Evolutionary conservation across 2,329 filamentous ascomycete genomes (phyloP).

Genomic region (Drechmeria coniospora): DNA sequence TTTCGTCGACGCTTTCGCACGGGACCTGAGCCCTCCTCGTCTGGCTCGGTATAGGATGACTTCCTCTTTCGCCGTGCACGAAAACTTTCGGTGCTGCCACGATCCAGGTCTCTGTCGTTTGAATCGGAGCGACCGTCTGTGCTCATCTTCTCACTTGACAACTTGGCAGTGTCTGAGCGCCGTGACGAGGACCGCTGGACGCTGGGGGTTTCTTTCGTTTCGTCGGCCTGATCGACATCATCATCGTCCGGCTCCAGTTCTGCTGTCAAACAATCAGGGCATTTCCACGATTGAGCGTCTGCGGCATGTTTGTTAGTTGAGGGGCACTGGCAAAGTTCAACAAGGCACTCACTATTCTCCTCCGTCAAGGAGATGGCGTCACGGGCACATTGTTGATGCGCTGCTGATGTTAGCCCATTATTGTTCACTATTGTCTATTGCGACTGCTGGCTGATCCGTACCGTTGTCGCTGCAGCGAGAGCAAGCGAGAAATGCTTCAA

Average conservation of each 20-base stretch:
- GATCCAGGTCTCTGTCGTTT: slow-evolving; percentile 54
- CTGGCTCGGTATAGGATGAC: slow-evolving; percentile 52
- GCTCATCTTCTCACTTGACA: slow-evolving; percentile 33
- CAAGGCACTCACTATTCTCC: slow-evolving; percentile 13
- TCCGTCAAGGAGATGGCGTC: slow-evolving; percentile 33
- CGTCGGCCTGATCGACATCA: slow-evolving; percentile 13
- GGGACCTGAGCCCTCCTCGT: slow-evolving; percentile 37
- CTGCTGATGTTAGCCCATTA: slow-evolving; percentile 38
- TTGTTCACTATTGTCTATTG: not conserved
- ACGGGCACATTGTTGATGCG: slow-evolving; percentile 80
- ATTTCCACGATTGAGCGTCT: slow-evolving; percentile 34
- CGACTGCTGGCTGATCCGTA: slow-evolving; percentile 43
- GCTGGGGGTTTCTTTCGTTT: slow-evolving; percentile 9
- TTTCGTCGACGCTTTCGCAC: slow-evolving; percentile 39
- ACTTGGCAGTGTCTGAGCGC: slow-evolving; percentile 15
- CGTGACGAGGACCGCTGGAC: slow-evolving; percentile 11
- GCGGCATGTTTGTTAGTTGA: slow-evolving; percentile 9
- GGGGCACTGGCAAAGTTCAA: not conserved
- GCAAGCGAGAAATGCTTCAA: slow-evolving; percentile 65
- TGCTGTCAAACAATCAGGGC: slow-evolving; percentile 29
- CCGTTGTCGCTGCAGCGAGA: slow-evolving; percentile 66
- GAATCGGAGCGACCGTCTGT: slow-evolving; percentile 49
- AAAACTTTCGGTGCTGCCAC: slow-evolving; percentile 60
- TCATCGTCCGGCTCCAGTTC: slow-evolving; percentile 16
- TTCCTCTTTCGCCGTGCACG: slow-evolving; percentile 73